phyloP scores from a whole-genome alignment of 805 yeast genomes.

The Cyberlindnera mycetangii region DNA sequence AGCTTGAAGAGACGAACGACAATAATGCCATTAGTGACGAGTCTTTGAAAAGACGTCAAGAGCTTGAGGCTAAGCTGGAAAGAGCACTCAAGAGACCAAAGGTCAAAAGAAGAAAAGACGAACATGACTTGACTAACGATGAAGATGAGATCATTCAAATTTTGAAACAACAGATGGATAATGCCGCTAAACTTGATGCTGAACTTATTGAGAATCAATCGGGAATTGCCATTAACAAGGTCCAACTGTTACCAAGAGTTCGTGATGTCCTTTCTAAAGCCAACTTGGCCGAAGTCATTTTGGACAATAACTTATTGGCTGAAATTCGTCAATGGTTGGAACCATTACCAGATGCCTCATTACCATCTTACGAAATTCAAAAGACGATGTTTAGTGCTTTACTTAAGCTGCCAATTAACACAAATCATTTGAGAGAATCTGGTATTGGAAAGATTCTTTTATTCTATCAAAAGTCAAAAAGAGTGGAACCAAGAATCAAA shows the following conservation, averaged over 20 bases:
- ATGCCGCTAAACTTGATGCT: conserved; percentile 75
- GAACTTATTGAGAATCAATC: conserved; percentile 45
- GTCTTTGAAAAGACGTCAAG: conserved; percentile 55
- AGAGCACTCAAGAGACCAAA: conserved; percentile 67
- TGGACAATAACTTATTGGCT: conserved; percentile 90
- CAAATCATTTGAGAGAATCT: conserved; percentile 90
- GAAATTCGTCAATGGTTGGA: conserved; percentile 96
- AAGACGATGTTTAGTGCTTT: conserved; percentile 77
- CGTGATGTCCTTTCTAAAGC: conserved; percentile 73
- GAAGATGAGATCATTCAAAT: conserved; percentile 86
- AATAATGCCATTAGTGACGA: conserved; percentile 31
- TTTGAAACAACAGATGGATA: conserved; percentile 85
- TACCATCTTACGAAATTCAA: conserved; percentile 97
- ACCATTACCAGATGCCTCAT: conserved; percentile 95
- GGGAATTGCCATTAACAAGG: conserved; percentile 56
- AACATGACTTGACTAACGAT: conserved; percentile 91
- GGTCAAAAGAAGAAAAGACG: conserved; percentile 68
- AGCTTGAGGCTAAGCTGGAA: conserved; percentile 78
- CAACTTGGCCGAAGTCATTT: conserved; percentile 83
- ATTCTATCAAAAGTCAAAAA: conserved; percentile 87
- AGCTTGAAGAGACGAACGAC: conserved; percentile 6
- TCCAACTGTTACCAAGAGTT: conserved; percentile 78
- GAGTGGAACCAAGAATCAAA: conserved; percentile 84
- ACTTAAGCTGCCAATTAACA: conserved; percentile 81
- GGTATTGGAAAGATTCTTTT: conserved; percentile 92